Conservation (phyloP, 345 rosid species). For the Psidium friedrichsthalianum region DNA sequence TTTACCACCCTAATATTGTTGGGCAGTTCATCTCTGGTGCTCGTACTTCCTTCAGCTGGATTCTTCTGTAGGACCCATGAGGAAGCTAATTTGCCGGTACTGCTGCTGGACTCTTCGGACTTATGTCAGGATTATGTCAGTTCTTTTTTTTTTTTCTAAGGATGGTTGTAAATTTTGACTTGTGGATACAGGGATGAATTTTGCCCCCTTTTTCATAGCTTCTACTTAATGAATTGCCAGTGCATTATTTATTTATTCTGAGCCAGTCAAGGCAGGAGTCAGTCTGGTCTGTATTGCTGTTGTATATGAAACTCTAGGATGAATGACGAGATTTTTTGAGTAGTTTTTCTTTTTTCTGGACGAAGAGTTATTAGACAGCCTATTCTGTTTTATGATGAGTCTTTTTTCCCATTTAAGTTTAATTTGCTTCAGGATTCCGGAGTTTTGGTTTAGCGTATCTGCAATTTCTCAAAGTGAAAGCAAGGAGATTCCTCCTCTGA, state of each 20-base stretch:
- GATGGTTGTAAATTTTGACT: background rate
- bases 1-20: background rate
- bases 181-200: background rate
- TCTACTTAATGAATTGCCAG: background rate
- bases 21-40: background rate
- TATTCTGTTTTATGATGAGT: background rate
- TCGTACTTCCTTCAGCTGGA: background rate
- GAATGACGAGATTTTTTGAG: background rate
- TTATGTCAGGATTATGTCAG: background rate
- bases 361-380: background rate
- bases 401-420: background rate
- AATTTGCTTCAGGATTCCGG: background rate
- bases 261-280: background rate
- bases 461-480: background rate
- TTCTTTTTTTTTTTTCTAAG: background rate
- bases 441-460: background rate
- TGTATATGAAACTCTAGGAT: background rate
- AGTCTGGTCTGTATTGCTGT: background rate
- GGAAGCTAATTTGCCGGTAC: background rate
- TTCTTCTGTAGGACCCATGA: background rate
- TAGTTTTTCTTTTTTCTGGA: background rate
- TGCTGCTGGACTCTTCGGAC: background rate
- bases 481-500: background rate
- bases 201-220: background rate
- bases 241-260: background rate